Base-by-base conservation (phyloP, 2,329 filamentous ascomycete genomes). In the Talaromyces pinophilus region DNA sequence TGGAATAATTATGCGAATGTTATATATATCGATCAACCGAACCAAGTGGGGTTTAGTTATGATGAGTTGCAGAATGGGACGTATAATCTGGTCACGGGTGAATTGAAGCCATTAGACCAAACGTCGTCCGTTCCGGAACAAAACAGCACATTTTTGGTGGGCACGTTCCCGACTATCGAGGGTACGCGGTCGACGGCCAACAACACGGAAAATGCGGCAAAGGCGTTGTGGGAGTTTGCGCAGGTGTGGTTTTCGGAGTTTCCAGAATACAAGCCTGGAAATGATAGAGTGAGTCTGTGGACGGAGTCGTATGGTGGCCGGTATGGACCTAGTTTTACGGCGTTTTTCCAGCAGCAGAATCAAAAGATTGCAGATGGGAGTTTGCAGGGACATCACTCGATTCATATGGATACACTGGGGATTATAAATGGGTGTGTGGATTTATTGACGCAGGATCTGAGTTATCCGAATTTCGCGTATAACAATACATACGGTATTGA, bases 1-100 rank as follows among this genome's bases (percentile, higher is more conserved):
- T 89, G 86, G 83, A 87, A 86, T 68, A 85, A 85, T 70, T 81
- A 83, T 25, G 84, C 82, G 69, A 89, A 90, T 71, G 85, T 90
- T 81, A 82, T 91, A 13, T 91, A 89, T 75, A 84, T 91, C 70
- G 88, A 92, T 70, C 85, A 91, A 74, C 90, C 86, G 8, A 84
- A 82, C 10, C 83, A 85, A 57, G 83, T 86, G 4, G 87, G 87
- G 0, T 85, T 88, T 71, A 86, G 83, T 11, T 88, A 88, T 72
- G 80, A 80, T 64, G 69, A 76, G 0, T 74, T 74, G 10, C 76
- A 76, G 15, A 82, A 81, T 54, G 79, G 77, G 17, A 82, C 80
- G 22, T n/a, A 33, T 11, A 65, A 65, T 60, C 19, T 48, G 15
- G 6, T 61, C 3, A 65, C 63, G 19, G 63, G 63, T 6, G 55